phyloP scores from a whole-genome alignment of 805 yeast species.

The Saturnispora dispora region DNA sequence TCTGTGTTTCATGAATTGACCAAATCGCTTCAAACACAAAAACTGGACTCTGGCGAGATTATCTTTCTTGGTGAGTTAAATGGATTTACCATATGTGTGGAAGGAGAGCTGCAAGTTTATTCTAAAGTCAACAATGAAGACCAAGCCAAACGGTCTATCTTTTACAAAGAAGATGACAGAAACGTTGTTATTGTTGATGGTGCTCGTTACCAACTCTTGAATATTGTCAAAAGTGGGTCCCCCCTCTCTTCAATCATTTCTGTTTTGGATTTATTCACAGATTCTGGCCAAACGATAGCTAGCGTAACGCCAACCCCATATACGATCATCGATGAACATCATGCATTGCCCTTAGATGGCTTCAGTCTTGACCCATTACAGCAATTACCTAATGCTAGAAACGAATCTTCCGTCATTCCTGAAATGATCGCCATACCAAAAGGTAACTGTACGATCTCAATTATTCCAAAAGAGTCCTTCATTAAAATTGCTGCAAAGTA shows the following conservation, averaged over 20 bases:
- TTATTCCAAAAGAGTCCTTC: constrained; percentile 82
- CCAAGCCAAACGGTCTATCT: constrained; percentile 13
- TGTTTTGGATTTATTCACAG: constrained; percentile 59
- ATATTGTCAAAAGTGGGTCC: constrained; percentile 73
- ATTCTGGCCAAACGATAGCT: constrained; percentile 8
- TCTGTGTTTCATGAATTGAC: constrained; percentile 91
- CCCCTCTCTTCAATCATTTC: constrained; percentile 79
- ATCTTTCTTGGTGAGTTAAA: constrained; percentile 53
- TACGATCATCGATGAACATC: background rate
- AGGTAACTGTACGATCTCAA: constrained; percentile 74
- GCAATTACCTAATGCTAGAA: background rate
- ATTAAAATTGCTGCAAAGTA: constrained; percentile 58
- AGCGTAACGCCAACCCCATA: constrained; percentile 12
- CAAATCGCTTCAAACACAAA: constrained; percentile 82
- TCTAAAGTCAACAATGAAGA: constrained; percentile 38
- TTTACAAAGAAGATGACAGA: constrained; percentile 25
- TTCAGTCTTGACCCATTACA: constrained; percentile 10
- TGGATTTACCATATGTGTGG: constrained; percentile 89
- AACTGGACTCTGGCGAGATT: constrained; percentile 67
- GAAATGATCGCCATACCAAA: constrained; percentile 65
- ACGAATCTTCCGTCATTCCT: constrained; percentile 11
- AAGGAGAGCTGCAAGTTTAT: constrained; percentile 78
- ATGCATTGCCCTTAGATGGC: constrained; percentile 8
- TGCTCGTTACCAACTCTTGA: constrained; percentile 61
- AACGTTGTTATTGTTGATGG: constrained; percentile 44